Base-by-base conservation (phyloP, 2,329 filamentous ascomycete genomes). In the Botrytis paeoniae region DNA sequence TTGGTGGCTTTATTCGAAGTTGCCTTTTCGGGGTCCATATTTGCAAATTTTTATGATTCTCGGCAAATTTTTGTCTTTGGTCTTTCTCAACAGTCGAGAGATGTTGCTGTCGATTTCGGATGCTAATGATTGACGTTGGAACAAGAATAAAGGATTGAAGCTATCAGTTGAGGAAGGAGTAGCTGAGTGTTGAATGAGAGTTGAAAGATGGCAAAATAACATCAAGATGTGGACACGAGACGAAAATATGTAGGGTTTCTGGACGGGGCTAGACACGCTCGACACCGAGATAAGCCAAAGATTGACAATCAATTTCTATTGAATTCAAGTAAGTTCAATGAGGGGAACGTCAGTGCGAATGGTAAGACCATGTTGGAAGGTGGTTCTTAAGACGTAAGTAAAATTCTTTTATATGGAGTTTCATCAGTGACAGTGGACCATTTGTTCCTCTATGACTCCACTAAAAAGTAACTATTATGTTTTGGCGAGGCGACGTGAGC, bases 261-360 rank as follows among this genome's bases (percentile, higher is more conserved):
- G 48, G 64, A 54, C 35, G 64, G 64, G 45, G 64, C 35, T 22
- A 41, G 59, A 45, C 62, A 71, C 48, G 16, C 62, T 68, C 35
- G 37, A 66, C 51, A 41, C 51, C 39, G 48, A 72, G 70, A 72
- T 72, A 72, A 65, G 70, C 22, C n/a, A 57, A 59, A 51, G 45
- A 72, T 72, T 68, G 66, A 68, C 48, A 71, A 71, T 48, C 29
- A 39, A 65, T 68, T 72, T 68, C 70, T 62, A 39, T 60, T 70
- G 41, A 57, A 63, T 71, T 64, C 45, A 68, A 35, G 70, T 69
- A 69, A 69, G n/a, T 60, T 43, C 16, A 12, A 69, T n/a, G 48
- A 69, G 66, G 66, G 48, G 66, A 35, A 25, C 41, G 51, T 35
- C 22, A 54, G 54, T 43, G 66, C 37, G 22, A 68, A 48, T 59